Conservation (phyloP, 2,329 filamentous ascomycete genomes). For the Didymella glomerata region DNA sequence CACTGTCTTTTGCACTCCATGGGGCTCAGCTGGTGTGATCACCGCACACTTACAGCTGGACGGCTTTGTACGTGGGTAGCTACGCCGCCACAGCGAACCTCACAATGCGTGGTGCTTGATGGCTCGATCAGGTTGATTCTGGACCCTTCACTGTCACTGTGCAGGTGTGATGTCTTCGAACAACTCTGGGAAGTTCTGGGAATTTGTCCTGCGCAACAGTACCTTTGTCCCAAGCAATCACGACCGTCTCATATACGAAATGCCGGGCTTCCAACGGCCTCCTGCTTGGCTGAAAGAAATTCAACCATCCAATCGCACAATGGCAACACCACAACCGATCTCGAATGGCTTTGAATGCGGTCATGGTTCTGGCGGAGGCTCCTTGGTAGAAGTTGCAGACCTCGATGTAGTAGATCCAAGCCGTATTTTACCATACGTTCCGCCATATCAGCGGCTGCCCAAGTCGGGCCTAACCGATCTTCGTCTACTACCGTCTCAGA, state of each 20-base stretch:
- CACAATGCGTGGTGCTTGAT: constrained; percentile 1
- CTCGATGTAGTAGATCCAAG: background rate
- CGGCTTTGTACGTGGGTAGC: background rate
- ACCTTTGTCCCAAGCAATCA: constrained; percentile 12
- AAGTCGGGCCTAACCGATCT: background rate
- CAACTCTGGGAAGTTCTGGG: background rate
- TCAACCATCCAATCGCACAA: background rate
- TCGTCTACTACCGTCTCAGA: background rate
- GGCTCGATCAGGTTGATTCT: background rate
- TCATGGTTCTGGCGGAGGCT: background rate
- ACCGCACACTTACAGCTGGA: background rate
- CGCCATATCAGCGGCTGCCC: background rate
- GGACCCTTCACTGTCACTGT: constrained; percentile 2
- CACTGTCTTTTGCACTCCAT: background rate
- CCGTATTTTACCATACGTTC: too few relatives aligned
- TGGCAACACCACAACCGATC: background rate
- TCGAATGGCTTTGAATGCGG: background rate
- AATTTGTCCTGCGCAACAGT: background rate
- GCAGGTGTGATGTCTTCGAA: background rate
- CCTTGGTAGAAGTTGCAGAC: background rate
- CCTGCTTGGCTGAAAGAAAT: background rate
- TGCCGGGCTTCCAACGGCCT: background rate
- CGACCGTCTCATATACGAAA: background rate
- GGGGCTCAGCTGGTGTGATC: background rate
- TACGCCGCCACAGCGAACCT: background rate